Conservation (phyloP, 306 rosid species). For the Quercus engelmannii region DNA sequence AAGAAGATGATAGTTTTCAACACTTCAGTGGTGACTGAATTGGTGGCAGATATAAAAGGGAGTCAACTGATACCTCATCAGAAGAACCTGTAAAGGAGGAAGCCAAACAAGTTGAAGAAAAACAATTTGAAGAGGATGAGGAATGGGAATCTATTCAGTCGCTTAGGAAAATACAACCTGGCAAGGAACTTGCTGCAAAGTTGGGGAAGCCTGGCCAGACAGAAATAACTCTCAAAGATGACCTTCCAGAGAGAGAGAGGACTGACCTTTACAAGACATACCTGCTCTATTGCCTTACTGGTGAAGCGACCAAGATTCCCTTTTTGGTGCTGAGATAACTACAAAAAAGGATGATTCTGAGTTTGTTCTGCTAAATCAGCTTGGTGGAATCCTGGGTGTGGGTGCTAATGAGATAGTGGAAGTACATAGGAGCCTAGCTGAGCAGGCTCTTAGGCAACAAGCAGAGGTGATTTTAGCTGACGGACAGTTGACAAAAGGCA, state of each 20-base stretch:
- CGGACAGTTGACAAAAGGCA: constrained; percentile 87
- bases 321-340: constrained; percentile 77
- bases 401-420: constrained; percentile 68
- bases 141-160: constrained; percentile 82
- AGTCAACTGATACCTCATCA: constrained; percentile 50
- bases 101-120: constrained; percentile 15
- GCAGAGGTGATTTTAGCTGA: constrained; percentile 96
- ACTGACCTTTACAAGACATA: constrained; percentile 89
- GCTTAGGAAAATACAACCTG: constrained; percentile 66
- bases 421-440: constrained; percentile 83
- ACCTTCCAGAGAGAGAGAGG: constrained; percentile 80
- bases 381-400: constrained; percentile 85
- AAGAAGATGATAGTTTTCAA: constrained; percentile 92
- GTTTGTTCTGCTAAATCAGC: constrained; percentile 71
- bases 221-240: constrained; percentile 89
- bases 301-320: constrained; percentile 74
- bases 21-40: constrained; percentile 79
- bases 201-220: constrained; percentile 90
- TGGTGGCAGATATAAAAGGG: constrained; percentile 90
- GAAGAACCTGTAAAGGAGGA: constrained; percentile 67
- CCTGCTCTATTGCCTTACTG: constrained; percentile 79
- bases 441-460: constrained; percentile 91
- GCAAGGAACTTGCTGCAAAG: constrained; percentile 58
- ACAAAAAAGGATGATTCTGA: constrained; percentile 91
- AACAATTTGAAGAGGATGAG: constrained; percentile 45